Conservation (phyloP, 805 yeast genomes). For the Candida palmyrensis region DNA sequence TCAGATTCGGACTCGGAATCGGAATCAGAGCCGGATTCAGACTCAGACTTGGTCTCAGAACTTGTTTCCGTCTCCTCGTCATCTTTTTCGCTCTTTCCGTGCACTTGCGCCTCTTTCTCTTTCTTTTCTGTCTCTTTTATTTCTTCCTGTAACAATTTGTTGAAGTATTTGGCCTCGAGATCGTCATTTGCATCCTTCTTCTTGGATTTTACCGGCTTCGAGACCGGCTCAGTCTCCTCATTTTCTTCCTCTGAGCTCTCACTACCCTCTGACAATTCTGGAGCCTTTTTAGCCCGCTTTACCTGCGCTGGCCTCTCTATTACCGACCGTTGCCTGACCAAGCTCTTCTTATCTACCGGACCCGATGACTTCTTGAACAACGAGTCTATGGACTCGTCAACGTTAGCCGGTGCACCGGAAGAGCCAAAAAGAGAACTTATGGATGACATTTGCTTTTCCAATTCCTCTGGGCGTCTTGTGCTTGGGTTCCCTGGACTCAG, state of each 20-base stretch:
- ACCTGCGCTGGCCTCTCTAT: slow-evolving; percentile 14
- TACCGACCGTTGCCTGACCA: slow-evolving; percentile 27
- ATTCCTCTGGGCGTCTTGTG: too few species aligned
- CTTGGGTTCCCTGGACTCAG: too few species aligned
- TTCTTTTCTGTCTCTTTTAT: slow-evolving; percentile 18
- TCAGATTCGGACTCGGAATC: slow-evolving; percentile 13
- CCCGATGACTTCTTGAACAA: slow-evolving; percentile 32
- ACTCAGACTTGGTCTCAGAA: slow-evolving; percentile 7
- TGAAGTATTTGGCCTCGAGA: slow-evolving; percentile 50
- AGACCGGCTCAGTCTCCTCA: slow-evolving; percentile 12
- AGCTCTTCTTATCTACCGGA: slow-evolving; percentile 40
- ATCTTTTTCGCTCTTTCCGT: slow-evolving; percentile 7
- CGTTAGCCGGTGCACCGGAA: slow-evolving; percentile 11
- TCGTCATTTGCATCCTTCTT: slow-evolving; percentile 40
- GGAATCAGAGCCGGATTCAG: slow-evolving; percentile 13
- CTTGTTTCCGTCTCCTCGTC: slow-evolving; percentile 7
- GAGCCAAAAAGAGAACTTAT: slow-evolving; percentile 31
- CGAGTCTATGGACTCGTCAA: slow-evolving; percentile 23
- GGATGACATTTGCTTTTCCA: slow-evolving; percentile 24
- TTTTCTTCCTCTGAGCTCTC: slow-evolving; percentile 11
- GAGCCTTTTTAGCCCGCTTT: slow-evolving; percentile 2
- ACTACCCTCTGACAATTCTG: too few species aligned
- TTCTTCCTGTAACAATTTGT: slow-evolving; percentile 40
- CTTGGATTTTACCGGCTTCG: slow-evolving; percentile 13
- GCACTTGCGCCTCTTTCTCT: slow-evolving; percentile 12